Evolutionary conservation across 2,329 filamentous ascomycete genomes (phyloP), one percentile per base, ranked within the genome.

Genomic region (Penicillium sp.): DNA sequence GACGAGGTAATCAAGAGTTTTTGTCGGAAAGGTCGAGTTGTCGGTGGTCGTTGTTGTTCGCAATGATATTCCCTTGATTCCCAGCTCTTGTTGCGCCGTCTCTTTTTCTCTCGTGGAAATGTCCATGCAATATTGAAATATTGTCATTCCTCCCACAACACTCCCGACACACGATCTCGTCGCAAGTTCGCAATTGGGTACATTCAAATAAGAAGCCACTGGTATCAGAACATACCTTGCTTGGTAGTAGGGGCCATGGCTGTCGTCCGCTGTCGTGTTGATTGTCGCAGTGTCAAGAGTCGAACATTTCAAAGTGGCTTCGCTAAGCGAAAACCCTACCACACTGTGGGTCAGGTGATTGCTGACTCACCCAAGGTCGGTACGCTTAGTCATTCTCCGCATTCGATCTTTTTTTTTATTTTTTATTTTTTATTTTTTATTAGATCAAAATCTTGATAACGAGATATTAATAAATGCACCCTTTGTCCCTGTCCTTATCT

Each of bases 221-320:
- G 69, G 55, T 51, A 57, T 40, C 54, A 51, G 54, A 56, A 62
- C 71, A 63, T 71, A 79, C 77, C 75, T 76, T 77, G 75, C 74
- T 79, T 79, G 68, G 68, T 77, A 66, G 75, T 75, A 67, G 76
- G 76, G 67, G 75, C 76, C 76, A 78, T 78, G 69, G 73, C 74
- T 77, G 72, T 75, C 73, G 72, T 74, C 71, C 67, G 74, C 69
- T 71, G 69, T 73, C 68, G 70, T 73, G 68, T 65, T 75, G 69
- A 69, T 74, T 75, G 71, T 75, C 73, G 72, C 72, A 71, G 69
- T 72, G 72, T 75, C 70, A 66, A 69, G 62, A 63, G 66, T 73
- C 69, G 62, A 71, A 70, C 64, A 72, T 64, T 72, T 73, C 68
- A 63, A 64, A 68, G 66, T 68, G 70, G 62, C 64, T 70, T 73